A percentile compares a stretch with the other conserved stretches of the same genome.
Conservation (phyloP, 176 grass and related monocot genomes). For the Juncus effusus region DNA sequence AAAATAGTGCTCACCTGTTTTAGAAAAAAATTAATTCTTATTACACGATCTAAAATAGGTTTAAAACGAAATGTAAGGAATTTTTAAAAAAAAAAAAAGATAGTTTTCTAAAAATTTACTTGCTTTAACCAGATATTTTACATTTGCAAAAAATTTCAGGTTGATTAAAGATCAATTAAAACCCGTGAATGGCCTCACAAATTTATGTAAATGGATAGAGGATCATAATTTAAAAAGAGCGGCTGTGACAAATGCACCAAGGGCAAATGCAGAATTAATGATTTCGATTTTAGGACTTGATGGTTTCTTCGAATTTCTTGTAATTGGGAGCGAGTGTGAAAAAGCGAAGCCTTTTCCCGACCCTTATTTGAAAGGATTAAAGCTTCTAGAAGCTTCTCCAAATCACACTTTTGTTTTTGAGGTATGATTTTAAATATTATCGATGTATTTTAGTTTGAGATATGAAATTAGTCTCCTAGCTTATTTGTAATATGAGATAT, state of each 20-base stretch:
- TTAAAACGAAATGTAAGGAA: too few relatives aligned
- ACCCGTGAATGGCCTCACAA: slow-evolving; percentile 46
- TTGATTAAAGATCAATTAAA: slow-evolving; percentile 43
- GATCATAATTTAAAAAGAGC: slow-evolving; percentile 48
- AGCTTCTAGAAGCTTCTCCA: slow-evolving; percentile 45
- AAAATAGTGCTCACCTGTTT: too few relatives aligned
- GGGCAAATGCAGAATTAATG: slow-evolving; percentile 59
- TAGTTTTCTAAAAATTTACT: too few relatives aligned
- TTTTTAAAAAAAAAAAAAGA: too few relatives aligned
- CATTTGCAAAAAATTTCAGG: slow-evolving; percentile 26
- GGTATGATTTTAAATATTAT: slow-evolving; percentile 21
- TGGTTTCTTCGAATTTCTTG: slow-evolving; percentile 58
- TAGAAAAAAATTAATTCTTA: too few relatives aligned
- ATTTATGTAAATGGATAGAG: slow-evolving; percentile 58
- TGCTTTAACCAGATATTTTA: too few relatives aligned
- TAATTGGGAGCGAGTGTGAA: slow-evolving; percentile 63
- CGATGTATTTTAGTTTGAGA: background rate
- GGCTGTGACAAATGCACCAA: slow-evolving; percentile 69
- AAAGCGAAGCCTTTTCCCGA: slow-evolving; percentile 73
- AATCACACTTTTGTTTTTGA: slow-evolving; percentile 78
- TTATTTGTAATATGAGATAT: too few relatives aligned
- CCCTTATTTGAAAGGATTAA: slow-evolving; percentile 67
- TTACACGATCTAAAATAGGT: too few relatives aligned
- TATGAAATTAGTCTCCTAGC: too few relatives aligned
- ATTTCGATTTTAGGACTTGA: slow-evolving; percentile 55